phyloP scores from a whole-genome alignment of 257 asterid species.

The Solanum microdontum region DNA sequence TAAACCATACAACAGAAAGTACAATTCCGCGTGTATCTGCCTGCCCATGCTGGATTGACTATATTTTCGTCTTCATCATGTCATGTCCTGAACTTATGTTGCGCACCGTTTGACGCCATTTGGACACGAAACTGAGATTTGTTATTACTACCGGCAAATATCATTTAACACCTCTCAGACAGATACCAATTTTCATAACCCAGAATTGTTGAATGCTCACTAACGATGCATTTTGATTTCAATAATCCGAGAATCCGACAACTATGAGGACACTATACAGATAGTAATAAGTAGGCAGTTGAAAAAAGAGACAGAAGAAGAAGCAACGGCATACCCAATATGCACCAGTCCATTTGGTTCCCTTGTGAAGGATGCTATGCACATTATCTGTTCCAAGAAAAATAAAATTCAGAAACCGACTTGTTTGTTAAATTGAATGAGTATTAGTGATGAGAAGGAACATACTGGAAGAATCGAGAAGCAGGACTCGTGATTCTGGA shows the following conservation, averaged over 20 bases:
- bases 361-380: slow-evolving; percentile 54
- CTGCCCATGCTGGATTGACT: not conserved
- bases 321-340: slow-evolving; percentile 44
- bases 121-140: not conserved
- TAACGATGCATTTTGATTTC: not conserved
- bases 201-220: not conserved
- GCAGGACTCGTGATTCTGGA: slow-evolving; percentile 42
- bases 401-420: not conserved
- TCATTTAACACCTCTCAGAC: not conserved
- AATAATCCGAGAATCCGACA: not conserved
- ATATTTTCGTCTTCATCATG: not conserved
- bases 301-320: not conserved
- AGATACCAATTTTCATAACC: not conserved
- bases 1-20: not conserved
- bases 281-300: not conserved
- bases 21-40: not conserved
- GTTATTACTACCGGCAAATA: not conserved
- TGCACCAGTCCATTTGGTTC: slow-evolving; percentile 58
- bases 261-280: not conserved
- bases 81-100: not conserved
- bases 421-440: not conserved
- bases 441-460: not conserved
- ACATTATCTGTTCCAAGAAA: slow-evolving; percentile 42
- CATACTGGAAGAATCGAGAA: slow-evolving; percentile 60
- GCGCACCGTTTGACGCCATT: not conserved